A percentile compares a stretch with the other conserved stretches of the same genome.
phyloP scores from a whole-genome alignment of 2,329 filamentous ascomycete genomes.

The Monilinia fructicola region DNA sequence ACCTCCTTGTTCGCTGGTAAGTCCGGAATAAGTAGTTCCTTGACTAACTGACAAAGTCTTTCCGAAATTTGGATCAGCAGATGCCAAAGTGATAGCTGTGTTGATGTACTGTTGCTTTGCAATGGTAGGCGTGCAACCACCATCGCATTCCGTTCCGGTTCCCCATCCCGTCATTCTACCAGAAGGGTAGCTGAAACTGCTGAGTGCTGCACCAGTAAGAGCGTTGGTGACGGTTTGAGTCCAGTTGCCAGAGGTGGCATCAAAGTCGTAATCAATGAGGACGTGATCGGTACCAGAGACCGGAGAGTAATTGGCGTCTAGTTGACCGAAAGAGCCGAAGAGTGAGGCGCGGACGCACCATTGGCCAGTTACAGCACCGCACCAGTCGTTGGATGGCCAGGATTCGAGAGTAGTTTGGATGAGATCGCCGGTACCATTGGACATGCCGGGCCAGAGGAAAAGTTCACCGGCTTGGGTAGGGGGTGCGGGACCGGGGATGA shows the following conservation, averaged over 20 bases:
- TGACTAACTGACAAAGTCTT: slow-evolving; percentile 32
- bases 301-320: slow-evolving; percentile 37
- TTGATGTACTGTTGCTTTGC: slow-evolving; percentile 44
- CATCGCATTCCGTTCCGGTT: slow-evolving; percentile 46
- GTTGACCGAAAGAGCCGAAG: slow-evolving; percentile 46
- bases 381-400: slow-evolving; percentile 46
- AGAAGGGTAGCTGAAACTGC: slow-evolving; percentile 41
- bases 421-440: slow-evolving; percentile 42
- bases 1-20: slow-evolving; percentile 41
- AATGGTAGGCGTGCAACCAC: slow-evolving; percentile 44
- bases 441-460: slow-evolving; percentile 47
- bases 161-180: slow-evolving; percentile 44
- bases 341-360: slow-evolving; percentile 46
- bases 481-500: slow-evolving; percentile 45
- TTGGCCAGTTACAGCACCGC: slow-evolving; percentile 42
- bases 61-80: slow-evolving; percentile 40
- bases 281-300: slow-evolving; percentile 39
- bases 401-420: slow-evolving; percentile 46
- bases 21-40: slow-evolving; percentile 42
- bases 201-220: slow-evolving; percentile 40
- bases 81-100: slow-evolving; percentile 44
- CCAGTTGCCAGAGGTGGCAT: slow-evolving; percentile 30
- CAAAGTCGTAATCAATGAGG: slow-evolving; percentile 37
- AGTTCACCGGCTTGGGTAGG: slow-evolving; percentile 43
- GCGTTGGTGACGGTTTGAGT: slow-evolving; percentile 42